Evolutionary conservation across 176 grass and related monocot genomes (phyloP).

Genomic region (Phoenix roebelenii): DNA sequence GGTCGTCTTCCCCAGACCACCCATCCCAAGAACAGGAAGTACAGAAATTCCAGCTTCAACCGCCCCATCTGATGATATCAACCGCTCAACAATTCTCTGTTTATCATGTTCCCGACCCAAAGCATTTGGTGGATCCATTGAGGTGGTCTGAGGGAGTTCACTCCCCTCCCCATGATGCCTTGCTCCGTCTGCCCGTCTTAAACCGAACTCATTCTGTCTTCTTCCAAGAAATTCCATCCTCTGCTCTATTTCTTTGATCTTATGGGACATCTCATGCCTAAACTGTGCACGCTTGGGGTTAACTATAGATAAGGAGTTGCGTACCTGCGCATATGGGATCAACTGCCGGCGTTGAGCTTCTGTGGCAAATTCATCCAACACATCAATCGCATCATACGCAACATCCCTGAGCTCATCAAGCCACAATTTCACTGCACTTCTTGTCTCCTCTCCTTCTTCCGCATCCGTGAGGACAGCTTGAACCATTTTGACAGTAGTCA

Average conservation of each 20-base stretch:
- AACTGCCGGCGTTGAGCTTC: constrained; percentile 15
- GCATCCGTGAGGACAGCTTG: constrained; percentile 2
- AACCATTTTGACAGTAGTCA: neutral
- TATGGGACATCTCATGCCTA: neutral
- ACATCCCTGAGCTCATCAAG: constrained; percentile 16
- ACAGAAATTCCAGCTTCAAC: neutral
- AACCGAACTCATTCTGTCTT: neutral
- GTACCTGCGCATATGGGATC: neutral
- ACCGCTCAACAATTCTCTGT: neutral
- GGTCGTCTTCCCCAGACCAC: constrained; percentile 35
- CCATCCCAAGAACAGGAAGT: constrained; percentile 26
- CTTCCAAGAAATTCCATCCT: neutral
- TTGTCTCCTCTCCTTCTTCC: neutral
- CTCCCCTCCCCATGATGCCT: neutral
- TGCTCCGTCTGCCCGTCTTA: neutral
- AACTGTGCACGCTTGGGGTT: neutral
- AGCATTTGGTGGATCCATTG: constrained; percentile 6
- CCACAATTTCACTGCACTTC: neutral
- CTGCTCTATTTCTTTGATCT: constrained; percentile 8
- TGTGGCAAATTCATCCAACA: constrained; percentile 17
- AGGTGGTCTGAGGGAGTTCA: neutral
- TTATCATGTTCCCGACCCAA: constrained; percentile 16
- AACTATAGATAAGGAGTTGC: neutral
- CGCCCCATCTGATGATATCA: constrained; percentile 1
- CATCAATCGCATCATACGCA: constrained; percentile 19